A percentile compares a stretch with the other conserved stretches of the same genome.
Conservation (phyloP, 164 flowering plant species). For the Tetrastigma voinierianum region DNA sequence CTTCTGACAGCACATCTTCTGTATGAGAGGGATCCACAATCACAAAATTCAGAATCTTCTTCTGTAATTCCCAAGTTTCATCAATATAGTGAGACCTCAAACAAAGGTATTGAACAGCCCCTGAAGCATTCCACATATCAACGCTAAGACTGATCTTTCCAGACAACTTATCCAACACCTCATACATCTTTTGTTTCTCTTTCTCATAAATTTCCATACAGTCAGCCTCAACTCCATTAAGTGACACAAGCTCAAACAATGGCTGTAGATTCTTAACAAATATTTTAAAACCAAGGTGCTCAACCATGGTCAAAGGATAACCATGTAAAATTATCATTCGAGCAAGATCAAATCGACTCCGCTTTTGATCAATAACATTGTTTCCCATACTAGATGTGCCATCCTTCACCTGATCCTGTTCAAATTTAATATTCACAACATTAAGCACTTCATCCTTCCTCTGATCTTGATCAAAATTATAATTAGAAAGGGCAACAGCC, state of each 20-base stretch:
- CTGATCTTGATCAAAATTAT: slow-evolving; percentile 39
- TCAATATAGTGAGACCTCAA: slow-evolving; percentile 74
- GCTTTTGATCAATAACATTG: slow-evolving; percentile 59
- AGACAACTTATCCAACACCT: slow-evolving; percentile 52
- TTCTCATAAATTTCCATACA: slow-evolving; percentile 67
- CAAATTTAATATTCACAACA: slow-evolving; percentile 29
- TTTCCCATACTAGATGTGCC: slow-evolving; percentile 16
- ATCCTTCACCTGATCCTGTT: slow-evolving; percentile 29
- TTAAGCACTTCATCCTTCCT: slow-evolving; percentile 44
- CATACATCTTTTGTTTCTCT: slow-evolving; percentile 70
- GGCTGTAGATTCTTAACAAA: slow-evolving; percentile 89
- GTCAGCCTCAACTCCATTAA: slow-evolving; percentile 47
- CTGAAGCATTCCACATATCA: slow-evolving; percentile 59
- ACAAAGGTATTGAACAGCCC: slow-evolving; percentile 51
- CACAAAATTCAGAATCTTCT: slow-evolving; percentile 60
- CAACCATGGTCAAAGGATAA: slow-evolving; percentile 84
- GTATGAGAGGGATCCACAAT: slow-evolving; percentile 51
- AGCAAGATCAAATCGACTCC: slow-evolving; percentile 71
- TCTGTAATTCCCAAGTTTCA: slow-evolving; percentile 59
- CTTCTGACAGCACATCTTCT: slow-evolving; percentile 61
- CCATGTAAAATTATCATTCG: slow-evolving; percentile 90
- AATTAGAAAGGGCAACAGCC: slow-evolving; percentile 25
- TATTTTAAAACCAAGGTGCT: slow-evolving; percentile 67
- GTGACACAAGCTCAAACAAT: slow-evolving; percentile 52
- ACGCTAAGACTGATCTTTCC: slow-evolving; percentile 67